Evolutionary conservation across 257 asterid species (phyloP), one percentile per base, ranked within the genome.

Genomic region (Gynochthodes officinalis): DNA sequence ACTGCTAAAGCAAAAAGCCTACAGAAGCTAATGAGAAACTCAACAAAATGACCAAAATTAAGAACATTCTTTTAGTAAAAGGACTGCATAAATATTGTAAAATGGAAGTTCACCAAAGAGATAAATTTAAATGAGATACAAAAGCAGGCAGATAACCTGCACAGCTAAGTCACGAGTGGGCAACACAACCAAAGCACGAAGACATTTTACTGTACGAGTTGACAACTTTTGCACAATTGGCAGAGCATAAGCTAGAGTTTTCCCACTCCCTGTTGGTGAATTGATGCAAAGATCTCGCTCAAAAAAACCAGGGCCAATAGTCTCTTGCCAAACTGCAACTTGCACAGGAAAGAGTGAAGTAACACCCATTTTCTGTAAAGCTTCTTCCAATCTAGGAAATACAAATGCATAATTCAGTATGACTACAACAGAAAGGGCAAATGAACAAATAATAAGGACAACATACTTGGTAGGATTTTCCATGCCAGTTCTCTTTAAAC

Each of bases 261-360:
- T 93, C 59, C 98, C 98, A 48, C 97, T 93, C 65, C 98, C 98
- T 3, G 98, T 93, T 8, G 96, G 97, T 30, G 98, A 88, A 75
- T 87, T 90, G 77, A 91, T 81, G 78, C 97, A 93, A 69, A 93
- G 85, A 68, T 93, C 98, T 44, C 98, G 84, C 70, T 82, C 87
- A 39, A 88, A 93, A 27, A 84, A 88, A 72, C 96, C 96, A 53
- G 98, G 97, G 46, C 97, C 98, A 66, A 89, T 81, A 9, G 96
- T 91, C 83, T 93, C 97, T 14, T 88, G 95, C 98, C 98, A 93
- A 27, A 88, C 96, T 54, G 92, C 90, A 77, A 90, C 82, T 88
- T 93, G 98, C 75, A 89, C 96, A 0, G 97, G 96, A 78, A 91
- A 90, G 70, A 93, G 86, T 25, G 96, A 88, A 68, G 77, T 75